phyloP scores from a whole-genome alignment of 768 basidiomycete genomes.

The Boletus rufocinnamomeus region DNA sequence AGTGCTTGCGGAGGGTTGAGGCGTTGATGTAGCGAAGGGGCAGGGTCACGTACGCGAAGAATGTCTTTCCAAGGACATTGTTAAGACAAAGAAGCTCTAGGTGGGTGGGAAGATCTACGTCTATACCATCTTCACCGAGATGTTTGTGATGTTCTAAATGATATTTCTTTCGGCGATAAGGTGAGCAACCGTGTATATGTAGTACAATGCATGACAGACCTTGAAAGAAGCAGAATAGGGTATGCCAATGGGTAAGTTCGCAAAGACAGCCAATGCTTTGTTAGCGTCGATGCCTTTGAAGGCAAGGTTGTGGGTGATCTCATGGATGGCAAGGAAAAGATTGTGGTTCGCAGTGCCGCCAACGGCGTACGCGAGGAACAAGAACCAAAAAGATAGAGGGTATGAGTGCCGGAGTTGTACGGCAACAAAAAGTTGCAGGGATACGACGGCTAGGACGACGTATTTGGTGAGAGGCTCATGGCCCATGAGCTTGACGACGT shows the following conservation, averaged over 20 bases:
- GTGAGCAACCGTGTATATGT: slow-evolving; percentile 3
- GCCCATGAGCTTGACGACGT: slow-evolving; percentile 97
- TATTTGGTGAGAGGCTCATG: slow-evolving; percentile 91
- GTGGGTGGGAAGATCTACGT: slow-evolving; percentile 90
- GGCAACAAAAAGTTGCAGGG: slow-evolving; percentile 69
- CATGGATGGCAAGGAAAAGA: slow-evolving; percentile 96
- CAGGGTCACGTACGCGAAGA: slow-evolving; percentile 75
- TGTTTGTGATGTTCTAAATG: slow-evolving; percentile 97
- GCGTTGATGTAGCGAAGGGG: background rate
- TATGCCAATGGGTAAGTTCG: slow-evolving; percentile 91
- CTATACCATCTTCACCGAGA: slow-evolving; percentile 92
- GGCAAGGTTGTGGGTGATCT: slow-evolving; percentile 97
- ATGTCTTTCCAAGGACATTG: slow-evolving; percentile 96
- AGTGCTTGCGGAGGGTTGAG: slow-evolving; percentile 53
- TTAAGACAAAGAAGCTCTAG: slow-evolving; percentile 85
- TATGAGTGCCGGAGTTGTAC: slow-evolving; percentile 64
- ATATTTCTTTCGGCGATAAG: slow-evolving; percentile 57
- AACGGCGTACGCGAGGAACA: slow-evolving; percentile 77
- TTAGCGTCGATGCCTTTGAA: slow-evolving; percentile 83
- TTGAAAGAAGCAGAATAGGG: slow-evolving; percentile 98
- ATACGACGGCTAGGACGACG: slow-evolving; percentile 79
- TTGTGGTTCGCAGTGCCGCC: slow-evolving; percentile 98
- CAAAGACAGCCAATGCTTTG: slow-evolving; percentile 85
- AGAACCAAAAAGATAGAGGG: slow-evolving; percentile 69
- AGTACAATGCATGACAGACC: slow-evolving; percentile 39